phyloP scores from a whole-genome alignment of 1,139 yeast species.

The Kazachstania sp. region DNA sequence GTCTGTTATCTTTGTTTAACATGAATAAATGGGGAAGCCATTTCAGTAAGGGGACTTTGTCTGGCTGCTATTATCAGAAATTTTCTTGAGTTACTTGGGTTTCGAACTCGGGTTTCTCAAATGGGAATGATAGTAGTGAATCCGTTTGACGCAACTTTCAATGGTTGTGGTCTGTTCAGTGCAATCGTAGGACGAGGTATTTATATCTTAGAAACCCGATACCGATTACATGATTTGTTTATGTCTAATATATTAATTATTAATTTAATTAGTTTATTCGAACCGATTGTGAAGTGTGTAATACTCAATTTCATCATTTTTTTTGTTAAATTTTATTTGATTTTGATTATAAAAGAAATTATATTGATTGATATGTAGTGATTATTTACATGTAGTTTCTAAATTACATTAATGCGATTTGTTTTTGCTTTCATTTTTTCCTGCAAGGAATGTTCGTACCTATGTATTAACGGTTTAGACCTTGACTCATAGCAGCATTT shows the following conservation, averaged over 20 bases:
- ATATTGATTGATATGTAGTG: not conserved
- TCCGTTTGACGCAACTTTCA: conserved; percentile 21
- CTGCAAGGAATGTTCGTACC: too few species aligned
- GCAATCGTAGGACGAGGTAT: conserved; percentile 30
- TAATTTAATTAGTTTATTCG: too few species aligned
- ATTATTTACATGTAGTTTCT: conserved; percentile 5
- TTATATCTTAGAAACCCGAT: not conserved
- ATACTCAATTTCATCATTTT: not conserved
- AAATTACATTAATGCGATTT: not conserved
- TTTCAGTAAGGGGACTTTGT: conserved; percentile 6
- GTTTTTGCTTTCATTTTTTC: too few species aligned
- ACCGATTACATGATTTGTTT: not conserved
- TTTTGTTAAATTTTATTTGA: not conserved
- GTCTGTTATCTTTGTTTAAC: conserved; percentile 1
- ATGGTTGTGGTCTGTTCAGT: conserved; percentile 29
- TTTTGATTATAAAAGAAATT: not conserved
- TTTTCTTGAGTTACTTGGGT: conserved; percentile 8
- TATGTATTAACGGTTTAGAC: conserved; percentile 16
- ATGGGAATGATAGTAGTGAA: conserved; percentile 30
- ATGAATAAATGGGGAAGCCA: conserved; percentile 1
- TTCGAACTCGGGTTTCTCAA: conserved; percentile 5
- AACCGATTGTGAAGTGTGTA: not conserved
- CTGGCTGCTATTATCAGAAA: conserved; percentile 13
- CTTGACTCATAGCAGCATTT: conserved; percentile 50
- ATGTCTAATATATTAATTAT: too few species aligned